Evolutionary conservation across 768 basidiomycete species (phyloP).

Genomic region (Boletus vinaceobasis): DNA sequence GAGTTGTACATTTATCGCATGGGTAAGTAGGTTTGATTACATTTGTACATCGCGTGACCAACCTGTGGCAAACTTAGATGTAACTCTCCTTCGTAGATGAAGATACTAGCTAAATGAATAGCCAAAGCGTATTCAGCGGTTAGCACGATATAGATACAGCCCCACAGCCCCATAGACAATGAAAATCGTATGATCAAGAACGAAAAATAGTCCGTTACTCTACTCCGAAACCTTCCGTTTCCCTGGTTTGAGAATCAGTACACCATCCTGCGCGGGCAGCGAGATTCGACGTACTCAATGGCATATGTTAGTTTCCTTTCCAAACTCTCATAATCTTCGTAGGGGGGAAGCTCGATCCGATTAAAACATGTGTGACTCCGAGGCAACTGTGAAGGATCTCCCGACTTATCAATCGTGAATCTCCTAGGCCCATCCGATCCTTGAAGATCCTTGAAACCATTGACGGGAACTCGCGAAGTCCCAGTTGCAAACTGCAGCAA

Average conservation of each 20-base stretch:
- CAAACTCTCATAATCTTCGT: slow-evolving; percentile 81
- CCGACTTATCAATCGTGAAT: slow-evolving; percentile 94
- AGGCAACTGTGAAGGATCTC: slow-evolving; percentile 83
- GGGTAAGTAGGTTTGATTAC: neutral
- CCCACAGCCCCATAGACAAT: neutral
- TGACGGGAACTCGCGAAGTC: slow-evolving; percentile 82
- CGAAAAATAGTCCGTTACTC: slow-evolving; percentile 36
- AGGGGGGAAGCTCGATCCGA: slow-evolving; percentile 82
- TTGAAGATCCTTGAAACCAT: slow-evolving; percentile 93
- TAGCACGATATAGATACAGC: slow-evolving; percentile 16
- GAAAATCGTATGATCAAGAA: slow-evolving; percentile 7
- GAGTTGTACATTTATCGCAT: slow-evolving; percentile 6
- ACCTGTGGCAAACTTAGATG: neutral
- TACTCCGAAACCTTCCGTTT: slow-evolving; percentile 74
- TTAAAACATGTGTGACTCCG: slow-evolving; percentile 96
- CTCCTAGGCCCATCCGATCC: slow-evolving; percentile 89
- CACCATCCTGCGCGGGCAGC: neutral
- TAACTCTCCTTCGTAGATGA: slow-evolving; percentile 1
- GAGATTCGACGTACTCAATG: slow-evolving; percentile 58
- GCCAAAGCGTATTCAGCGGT: neutral
- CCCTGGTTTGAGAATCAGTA: slow-evolving; percentile 39
- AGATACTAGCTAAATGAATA: neutral
- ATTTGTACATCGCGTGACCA: neutral
- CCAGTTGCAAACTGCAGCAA: slow-evolving; percentile 87
- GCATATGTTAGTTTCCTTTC: slow-evolving; percentile 84